Conservation (phyloP, 306 rosid species). For the Malus orientalis region DNA sequence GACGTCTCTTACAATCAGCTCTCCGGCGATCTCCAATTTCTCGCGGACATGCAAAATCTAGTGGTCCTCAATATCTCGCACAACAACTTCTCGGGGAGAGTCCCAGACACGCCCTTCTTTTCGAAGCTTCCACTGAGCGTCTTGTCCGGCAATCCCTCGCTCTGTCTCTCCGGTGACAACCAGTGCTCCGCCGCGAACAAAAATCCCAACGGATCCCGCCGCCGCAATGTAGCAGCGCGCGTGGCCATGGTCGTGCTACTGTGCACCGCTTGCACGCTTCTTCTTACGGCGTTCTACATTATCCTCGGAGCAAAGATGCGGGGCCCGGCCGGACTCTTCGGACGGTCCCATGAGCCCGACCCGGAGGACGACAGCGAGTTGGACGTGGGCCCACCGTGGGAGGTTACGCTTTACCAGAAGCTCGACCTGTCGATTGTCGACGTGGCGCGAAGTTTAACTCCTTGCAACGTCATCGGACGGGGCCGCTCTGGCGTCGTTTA, state of each 20-base stretch:
- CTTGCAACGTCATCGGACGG: conserved; percentile 57
- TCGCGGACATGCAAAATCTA: conserved; percentile 66
- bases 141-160: conserved; percentile 60
- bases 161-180: conserved; percentile 53
- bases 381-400: conserved; percentile 89
- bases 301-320: conserved; percentile 34
- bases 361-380: conserved; percentile 39
- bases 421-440: conserved; percentile 72
- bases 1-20: conserved; percentile 77
- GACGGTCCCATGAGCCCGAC: conserved; percentile 36
- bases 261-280: conserved; percentile 58
- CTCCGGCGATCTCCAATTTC: conserved; percentile 53
- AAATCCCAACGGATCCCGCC: not conserved
- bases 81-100: conserved; percentile 68
- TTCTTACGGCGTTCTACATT: conserved; percentile 70
- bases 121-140: conserved; percentile 63
- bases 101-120: conserved; percentile 83
- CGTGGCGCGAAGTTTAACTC: conserved; percentile 48
- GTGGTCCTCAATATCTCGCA: conserved; percentile 73
- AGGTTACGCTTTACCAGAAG: conserved; percentile 83
- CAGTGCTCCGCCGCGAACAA: conserved; percentile 22
- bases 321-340: conserved; percentile 8
- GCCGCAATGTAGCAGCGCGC: conserved; percentile 54
- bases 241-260: conserved; percentile 71
- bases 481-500: conserved; percentile 90